Percentiles rank a stretch among this genome's conserved stretches.
phyloP scores from a whole-genome alignment of 2,329 filamentous ascomycete genomes.

The Curvularia lunata region DNA sequence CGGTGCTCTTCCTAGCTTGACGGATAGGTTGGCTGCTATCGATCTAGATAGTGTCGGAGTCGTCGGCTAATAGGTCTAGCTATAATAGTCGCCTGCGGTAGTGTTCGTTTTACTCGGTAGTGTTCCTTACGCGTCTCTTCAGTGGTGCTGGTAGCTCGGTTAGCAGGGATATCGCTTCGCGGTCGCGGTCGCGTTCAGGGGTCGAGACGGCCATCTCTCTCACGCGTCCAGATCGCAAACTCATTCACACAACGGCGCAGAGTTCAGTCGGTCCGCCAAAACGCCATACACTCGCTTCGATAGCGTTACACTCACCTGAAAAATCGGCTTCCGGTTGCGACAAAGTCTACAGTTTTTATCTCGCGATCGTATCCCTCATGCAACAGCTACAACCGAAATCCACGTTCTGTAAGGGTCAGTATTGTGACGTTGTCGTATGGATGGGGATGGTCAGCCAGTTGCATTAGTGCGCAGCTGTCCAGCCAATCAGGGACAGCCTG shows the following conservation, averaged over 20 bases:
- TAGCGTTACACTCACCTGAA: no score
- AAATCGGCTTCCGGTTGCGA: no score
- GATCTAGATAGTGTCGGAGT: no score
- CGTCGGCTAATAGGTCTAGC: slow-evolving; percentile 16
- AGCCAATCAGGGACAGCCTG: neutral
- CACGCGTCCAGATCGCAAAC: slow-evolving; percentile 2
- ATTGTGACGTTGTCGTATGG: neutral
- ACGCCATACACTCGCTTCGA: no score
- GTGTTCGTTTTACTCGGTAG: slow-evolving; percentile 7
- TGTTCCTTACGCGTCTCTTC: slow-evolving; percentile 10
- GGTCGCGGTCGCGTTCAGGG: slow-evolving; percentile 4
- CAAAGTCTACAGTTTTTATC: no score
- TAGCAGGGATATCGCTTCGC: slow-evolving; percentile 4
- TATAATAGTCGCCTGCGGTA: slow-evolving; percentile 6
- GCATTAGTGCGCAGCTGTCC: neutral
- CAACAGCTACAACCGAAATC: neutral
- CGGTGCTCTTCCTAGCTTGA: slow-evolving; percentile 8
- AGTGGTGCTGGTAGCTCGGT: slow-evolving; percentile 3
- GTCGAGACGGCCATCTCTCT: slow-evolving; percentile 5
- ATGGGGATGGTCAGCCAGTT: neutral
- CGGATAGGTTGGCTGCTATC: slow-evolving; percentile 9
- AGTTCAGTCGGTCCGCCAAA: no score
- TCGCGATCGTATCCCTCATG: no score
- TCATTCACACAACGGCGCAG: no score
- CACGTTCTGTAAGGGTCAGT: neutral